phyloP scores from a whole-genome alignment of 352 stramenopile species.

The Pythium biforme region DNA sequence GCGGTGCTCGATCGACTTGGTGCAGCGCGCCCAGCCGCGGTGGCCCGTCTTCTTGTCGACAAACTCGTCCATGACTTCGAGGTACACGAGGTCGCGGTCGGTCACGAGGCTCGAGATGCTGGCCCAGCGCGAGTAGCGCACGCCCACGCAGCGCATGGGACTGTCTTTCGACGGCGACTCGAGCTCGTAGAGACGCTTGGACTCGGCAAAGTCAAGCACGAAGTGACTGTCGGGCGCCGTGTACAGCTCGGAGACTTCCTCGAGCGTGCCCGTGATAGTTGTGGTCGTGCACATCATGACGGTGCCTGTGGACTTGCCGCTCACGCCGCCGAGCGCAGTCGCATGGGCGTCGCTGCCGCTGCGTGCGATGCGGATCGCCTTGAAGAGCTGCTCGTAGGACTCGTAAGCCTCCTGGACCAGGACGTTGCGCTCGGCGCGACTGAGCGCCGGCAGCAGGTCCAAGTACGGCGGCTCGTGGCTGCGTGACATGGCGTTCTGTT shows the following conservation, averaged over 20 bases:
- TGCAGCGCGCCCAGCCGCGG: slow-evolving; percentile 64
- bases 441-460: slow-evolving; percentile 18
- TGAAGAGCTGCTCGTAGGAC: slow-evolving; percentile 27
- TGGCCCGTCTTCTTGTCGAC: slow-evolving; percentile 49
- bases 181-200: slow-evolving; percentile 55
- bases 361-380: slow-evolving; percentile 23
- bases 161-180: slow-evolving; percentile 35
- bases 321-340: slow-evolving; percentile 32
- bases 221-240: slow-evolving; percentile 38
- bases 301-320: slow-evolving; percentile 35
- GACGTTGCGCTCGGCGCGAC: slow-evolving; percentile 9
- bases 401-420: slow-evolving; percentile 25
- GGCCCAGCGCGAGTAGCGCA: slow-evolving; percentile 69
- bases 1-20: slow-evolving; percentile 63
- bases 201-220: slow-evolving; percentile 51
- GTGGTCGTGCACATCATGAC: slow-evolving; percentile 62
- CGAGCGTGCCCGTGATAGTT: slow-evolving; percentile 48
- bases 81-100: slow-evolving; percentile 52
- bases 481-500: slow-evolving; percentile 2
- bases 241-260: slow-evolving; percentile 65
- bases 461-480: slow-evolving; percentile 11
- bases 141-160: slow-evolving; percentile 41
- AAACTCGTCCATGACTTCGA: slow-evolving; percentile 74
- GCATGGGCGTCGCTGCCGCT: slow-evolving; percentile 27
- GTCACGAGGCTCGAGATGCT: slow-evolving; percentile 45